These are phyloP conservation scores for Diddensiella transvaalensis DNA, from an alignment of 805 yeast species.

Conservation along the genomic window DNA sequence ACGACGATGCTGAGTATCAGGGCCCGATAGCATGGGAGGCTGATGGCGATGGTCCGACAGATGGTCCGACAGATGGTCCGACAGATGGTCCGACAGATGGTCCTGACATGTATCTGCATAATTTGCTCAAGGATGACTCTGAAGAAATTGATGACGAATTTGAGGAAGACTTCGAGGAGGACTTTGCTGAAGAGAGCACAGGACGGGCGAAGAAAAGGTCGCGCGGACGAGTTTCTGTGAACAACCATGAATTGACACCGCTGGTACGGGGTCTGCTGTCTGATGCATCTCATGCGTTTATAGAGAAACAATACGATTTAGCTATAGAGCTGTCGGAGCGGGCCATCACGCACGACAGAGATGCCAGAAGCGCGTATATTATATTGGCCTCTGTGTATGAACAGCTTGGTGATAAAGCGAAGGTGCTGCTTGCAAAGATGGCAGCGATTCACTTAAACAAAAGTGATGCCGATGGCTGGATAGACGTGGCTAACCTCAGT, in stretches of 20 bases:
- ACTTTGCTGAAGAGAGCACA: neutral
- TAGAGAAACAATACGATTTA: constrained; percentile 41
- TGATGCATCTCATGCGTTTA: constrained; percentile 78
- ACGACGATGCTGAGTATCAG: constrained; percentile 36
- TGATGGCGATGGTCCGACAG: too few relatives aligned
- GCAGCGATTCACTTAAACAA: constrained; percentile 72
- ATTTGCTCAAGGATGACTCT: too few relatives aligned
- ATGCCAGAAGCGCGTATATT: constrained; percentile 30
- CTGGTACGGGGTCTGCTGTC: constrained; percentile 66
- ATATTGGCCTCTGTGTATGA: constrained; percentile 44
- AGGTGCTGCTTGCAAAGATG: constrained; percentile 33
- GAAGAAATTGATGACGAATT: constrained; percentile 30
- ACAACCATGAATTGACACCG: constrained; percentile 46
- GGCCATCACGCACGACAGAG: constrained; percentile 30
- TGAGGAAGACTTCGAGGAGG: constrained; percentile 21
- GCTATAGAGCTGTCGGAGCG: constrained; percentile 32
- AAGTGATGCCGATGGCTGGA: constrained; percentile 76
- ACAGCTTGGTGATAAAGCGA: constrained; percentile 38
- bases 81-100: too few relatives aligned
- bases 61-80: too few relatives aligned
- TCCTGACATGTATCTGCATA: too few relatives aligned
- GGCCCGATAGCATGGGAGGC: neutral
- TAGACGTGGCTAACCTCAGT: constrained; percentile 82
- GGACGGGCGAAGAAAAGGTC: neutral
- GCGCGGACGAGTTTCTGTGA: constrained; percentile 5